These are phyloP conservation scores for Blastomyces emzantsi DNA, from an alignment of 2,329 filamentous ascomycete species.

Conservation along the genomic window DNA sequence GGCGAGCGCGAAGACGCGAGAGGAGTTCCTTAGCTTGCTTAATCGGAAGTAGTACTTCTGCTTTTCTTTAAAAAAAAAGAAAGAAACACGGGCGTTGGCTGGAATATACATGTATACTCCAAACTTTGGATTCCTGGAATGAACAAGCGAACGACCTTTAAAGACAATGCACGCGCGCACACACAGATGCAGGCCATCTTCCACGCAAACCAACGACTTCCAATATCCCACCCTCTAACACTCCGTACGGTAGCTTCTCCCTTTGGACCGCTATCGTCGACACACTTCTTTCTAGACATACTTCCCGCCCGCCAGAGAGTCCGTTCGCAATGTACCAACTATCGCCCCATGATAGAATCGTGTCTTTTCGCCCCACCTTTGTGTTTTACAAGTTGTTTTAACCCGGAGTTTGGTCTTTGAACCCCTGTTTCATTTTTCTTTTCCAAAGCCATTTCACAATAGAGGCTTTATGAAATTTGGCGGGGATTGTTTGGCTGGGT, in stretches of 20 bases:
- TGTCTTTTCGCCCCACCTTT: conserved; percentile 7
- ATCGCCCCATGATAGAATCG: background rate
- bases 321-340: background rate
- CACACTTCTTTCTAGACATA: background rate
- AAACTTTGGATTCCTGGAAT: background rate
- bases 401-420: background rate
- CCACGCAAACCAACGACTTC: background rate
- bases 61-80: background rate
- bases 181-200: background rate
- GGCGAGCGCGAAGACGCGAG: conserved; percentile 81
- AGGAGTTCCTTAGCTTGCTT: conserved; percentile 84
- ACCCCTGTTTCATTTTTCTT: background rate
- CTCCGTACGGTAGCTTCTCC: background rate
- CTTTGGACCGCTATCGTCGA: no score
- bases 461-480: background rate
- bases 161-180: background rate
- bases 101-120: background rate
- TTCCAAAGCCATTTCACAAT: background rate
- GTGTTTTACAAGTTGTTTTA: background rate
- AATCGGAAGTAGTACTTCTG: conserved; percentile 41
- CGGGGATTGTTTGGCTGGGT: background rate
- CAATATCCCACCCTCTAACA: background rate
- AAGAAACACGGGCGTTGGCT: background rate
- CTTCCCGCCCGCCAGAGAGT: background rate
- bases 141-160: background rate